Conservation (phyloP, 768 basidiomycete species). For the Suillus paluster region DNA sequence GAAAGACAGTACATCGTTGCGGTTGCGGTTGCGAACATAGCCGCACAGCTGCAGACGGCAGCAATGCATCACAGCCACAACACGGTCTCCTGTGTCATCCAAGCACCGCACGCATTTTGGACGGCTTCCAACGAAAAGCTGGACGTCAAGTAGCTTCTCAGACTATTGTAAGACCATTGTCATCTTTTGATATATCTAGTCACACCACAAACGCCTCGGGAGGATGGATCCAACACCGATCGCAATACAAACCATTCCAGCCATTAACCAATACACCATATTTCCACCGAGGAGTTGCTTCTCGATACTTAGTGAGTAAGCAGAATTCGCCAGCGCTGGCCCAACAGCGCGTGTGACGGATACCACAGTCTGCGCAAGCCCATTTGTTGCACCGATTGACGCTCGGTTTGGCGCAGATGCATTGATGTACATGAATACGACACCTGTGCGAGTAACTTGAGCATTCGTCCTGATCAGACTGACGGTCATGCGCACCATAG, state of each 20-base stretch:
- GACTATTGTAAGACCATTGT: neutral
- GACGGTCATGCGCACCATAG: slow-evolving; percentile 48
- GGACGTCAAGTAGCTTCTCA: neutral
- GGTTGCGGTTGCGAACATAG: neutral
- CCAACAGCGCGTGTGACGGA: slow-evolving; percentile 15
- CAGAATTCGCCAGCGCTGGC: slow-evolving; percentile 10
- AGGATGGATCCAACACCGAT: slow-evolving; percentile 30
- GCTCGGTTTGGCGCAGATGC: slow-evolving; percentile 62
- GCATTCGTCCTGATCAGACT: neutral
- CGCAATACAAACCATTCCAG: slow-evolving; percentile 25
- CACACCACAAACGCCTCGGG: slow-evolving; percentile 32
- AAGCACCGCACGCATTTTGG: too few relatives aligned
- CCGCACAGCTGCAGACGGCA: neutral
- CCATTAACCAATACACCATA: slow-evolving; percentile 50
- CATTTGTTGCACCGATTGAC: slow-evolving; percentile 68
- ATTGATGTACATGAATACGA: slow-evolving; percentile 67
- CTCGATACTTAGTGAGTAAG: slow-evolving; percentile 12
- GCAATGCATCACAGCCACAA: neutral
- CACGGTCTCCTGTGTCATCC: too few relatives aligned
- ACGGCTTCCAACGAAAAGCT: neutral
- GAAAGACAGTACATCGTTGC: neutral
- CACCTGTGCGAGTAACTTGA: slow-evolving; percentile 42
- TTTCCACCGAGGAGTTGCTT: slow-evolving; percentile 50
- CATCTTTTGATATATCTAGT: neutral
- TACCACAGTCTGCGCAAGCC: slow-evolving; percentile 33